Evolutionary conservation across 176 grass and related monocot genomes (phyloP).

Genomic region (Coix lacrymajobi): DNA sequence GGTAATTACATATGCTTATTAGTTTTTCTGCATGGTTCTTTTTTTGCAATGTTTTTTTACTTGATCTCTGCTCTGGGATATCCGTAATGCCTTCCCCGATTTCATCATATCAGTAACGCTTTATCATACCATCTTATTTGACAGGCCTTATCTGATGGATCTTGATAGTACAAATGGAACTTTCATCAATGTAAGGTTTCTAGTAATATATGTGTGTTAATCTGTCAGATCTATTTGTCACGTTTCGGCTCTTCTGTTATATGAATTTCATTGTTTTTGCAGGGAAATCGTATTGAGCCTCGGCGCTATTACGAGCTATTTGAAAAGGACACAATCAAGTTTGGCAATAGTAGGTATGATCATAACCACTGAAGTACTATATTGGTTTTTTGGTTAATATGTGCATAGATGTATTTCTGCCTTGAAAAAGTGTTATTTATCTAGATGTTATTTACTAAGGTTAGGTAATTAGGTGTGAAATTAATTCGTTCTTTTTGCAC

Average conservation of each 20-base stretch:
- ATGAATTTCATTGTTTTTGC: neutral
- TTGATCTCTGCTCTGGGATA: neutral
- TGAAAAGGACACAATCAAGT: constrained; percentile 91
- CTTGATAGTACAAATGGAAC: constrained; percentile 93
- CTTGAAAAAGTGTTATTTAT: neutral
- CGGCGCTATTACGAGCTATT: constrained; percentile 93
- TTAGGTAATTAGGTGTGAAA: neutral
- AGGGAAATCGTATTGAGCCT: constrained; percentile 85
- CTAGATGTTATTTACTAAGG: neutral
- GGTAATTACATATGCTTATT: constrained; percentile 33
- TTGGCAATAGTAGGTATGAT: constrained; percentile 93
- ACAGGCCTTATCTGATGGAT: constrained; percentile 92
- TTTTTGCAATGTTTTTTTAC: neutral
- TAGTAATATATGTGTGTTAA: constrained; percentile 1
- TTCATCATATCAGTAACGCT: neutral
- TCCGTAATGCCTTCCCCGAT: neutral
- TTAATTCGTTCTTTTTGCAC: neutral
- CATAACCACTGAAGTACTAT: neutral
- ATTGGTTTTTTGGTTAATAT: neutral
- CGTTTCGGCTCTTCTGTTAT: neutral
- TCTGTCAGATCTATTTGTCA: neutral
- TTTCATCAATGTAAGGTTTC: constrained; percentile 81
- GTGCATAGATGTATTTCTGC: neutral
- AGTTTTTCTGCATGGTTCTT: neutral
- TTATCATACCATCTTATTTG: constrained; percentile 12